phyloP scores from a whole-genome alignment of 768 basidiomycete genomes.

The Paxillus ammoniavirescens region DNA sequence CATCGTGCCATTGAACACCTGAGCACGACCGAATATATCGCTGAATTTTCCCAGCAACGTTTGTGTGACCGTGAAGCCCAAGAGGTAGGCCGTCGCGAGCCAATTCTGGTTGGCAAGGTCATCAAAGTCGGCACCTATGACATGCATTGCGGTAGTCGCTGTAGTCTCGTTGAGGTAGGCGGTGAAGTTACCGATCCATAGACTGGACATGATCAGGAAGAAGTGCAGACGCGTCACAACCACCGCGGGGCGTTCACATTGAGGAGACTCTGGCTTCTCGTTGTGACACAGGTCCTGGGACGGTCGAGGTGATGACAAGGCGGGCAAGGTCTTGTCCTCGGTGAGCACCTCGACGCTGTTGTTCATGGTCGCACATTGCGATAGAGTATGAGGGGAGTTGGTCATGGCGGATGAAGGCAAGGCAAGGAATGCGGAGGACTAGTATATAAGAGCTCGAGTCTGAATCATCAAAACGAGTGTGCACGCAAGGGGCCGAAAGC shows the following conservation, averaged over 20 bases:
- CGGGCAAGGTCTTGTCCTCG: slow-evolving; percentile 20
- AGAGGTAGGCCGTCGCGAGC: slow-evolving; percentile 33
- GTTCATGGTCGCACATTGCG: slow-evolving; percentile 30
- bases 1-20: slow-evolving; percentile 34
- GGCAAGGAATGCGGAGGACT: not conserved
- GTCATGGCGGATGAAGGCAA: slow-evolving; percentile 21
- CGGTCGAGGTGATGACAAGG: not conserved
- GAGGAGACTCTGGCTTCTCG: not conserved
- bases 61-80: slow-evolving; percentile 37
- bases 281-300: not conserved
- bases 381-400: slow-evolving; percentile 27
- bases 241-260: slow-evolving; percentile 25
- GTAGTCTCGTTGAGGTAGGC: slow-evolving; percentile 37
- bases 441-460: slow-evolving; percentile 16
- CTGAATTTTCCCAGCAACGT: slow-evolving; percentile 34
- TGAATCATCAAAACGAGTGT: slow-evolving; percentile 14
- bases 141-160: slow-evolving; percentile 35
- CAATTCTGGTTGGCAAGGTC: slow-evolving; percentile 34
- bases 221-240: slow-evolving; percentile 26
- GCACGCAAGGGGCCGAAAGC: slow-evolving; percentile 14
- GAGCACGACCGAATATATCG: slow-evolving; percentile 34
- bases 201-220: slow-evolving; percentile 34
- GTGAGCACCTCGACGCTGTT: slow-evolving; percentile 27
- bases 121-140: slow-evolving; percentile 30
- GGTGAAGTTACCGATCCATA: slow-evolving; percentile 36